Evolutionary conservation across 2,329 filamentous ascomycete genomes (phyloP).

Genomic region (Ascochyta clinopodiicola): DNA sequence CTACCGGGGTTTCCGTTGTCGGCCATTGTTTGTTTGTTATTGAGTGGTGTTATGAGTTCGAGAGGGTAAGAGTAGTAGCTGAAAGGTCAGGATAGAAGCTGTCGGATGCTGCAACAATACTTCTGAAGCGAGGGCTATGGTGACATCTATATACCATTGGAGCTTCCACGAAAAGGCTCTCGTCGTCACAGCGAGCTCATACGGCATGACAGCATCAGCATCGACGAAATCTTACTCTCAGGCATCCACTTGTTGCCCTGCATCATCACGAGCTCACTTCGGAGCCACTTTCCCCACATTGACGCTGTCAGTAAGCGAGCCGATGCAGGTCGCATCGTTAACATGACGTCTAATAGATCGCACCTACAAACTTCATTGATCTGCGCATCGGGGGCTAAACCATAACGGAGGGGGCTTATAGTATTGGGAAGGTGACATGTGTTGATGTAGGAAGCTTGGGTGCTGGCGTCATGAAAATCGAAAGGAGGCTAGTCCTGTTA

Average conservation of each 20-base stretch:
- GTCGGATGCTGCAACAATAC: neutral
- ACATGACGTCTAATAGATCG: neutral
- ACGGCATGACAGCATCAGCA: neutral
- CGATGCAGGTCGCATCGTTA: neutral
- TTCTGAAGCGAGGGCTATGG: neutral
- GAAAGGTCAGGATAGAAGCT: neutral
- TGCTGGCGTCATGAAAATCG: slow-evolving; percentile 12
- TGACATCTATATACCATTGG: neutral
- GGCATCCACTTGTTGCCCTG: neutral
- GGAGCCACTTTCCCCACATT: neutral
- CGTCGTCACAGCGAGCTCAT: neutral
- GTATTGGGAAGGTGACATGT: neutral
- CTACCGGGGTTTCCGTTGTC: slow-evolving; percentile 57
- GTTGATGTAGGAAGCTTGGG: neutral
- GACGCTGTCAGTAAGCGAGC: neutral
- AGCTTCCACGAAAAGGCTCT: neutral
- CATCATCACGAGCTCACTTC: neutral
- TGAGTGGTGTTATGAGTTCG: too few species aligned
- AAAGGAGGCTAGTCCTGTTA: slow-evolving; percentile 7
- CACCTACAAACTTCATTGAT: neutral
- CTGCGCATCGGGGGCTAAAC: neutral
- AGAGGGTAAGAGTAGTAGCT: neutral
- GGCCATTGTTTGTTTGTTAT: slow-evolving; percentile 21
- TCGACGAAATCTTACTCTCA: neutral
- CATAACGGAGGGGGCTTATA: neutral